Percentiles rank a stretch among this genome's conserved stretches.
These are phyloP conservation scores for Uncinocarpus reesii DNA, from an alignment of 2,329 filamentous ascomycete species.

Conservation along the genomic window DNA sequence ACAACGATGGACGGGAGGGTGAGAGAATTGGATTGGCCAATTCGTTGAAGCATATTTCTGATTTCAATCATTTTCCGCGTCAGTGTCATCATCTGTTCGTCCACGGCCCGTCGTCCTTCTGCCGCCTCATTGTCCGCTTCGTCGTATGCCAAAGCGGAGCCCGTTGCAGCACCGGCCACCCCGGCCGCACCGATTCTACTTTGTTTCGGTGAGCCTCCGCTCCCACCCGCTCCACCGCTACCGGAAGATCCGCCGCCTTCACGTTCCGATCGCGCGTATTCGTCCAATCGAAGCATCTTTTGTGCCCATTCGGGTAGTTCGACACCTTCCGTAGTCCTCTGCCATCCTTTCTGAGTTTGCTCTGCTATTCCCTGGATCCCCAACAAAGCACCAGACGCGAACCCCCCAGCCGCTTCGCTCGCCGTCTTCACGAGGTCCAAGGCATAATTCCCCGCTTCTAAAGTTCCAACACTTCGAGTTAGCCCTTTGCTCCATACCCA, in stretches of 20 bases:
- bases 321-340: constrained; percentile 67
- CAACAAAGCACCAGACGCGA: constrained; percentile 60
- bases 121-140: constrained; percentile 46
- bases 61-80: constrained; percentile 99
- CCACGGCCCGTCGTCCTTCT: constrained; percentile 59
- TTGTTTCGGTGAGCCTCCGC: constrained; percentile 45
- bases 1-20: constrained; percentile 96
- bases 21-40: constrained; percentile 81
- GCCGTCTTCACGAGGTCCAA: constrained; percentile 65
- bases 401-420: constrained; percentile 57
- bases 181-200: constrained; percentile 47
- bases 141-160: constrained; percentile 69
- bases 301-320: constrained; percentile 70
- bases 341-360: constrained; percentile 71
- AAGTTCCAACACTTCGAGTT: constrained; percentile 1
- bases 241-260: constrained; percentile 30
- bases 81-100: constrained; percentile 99
- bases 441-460: constrained; percentile 66
- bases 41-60: constrained; percentile 74
- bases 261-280: constrained; percentile 43
- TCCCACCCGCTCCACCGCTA: constrained; percentile 37
- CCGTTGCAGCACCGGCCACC: constrained; percentile 59
- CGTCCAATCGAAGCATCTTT: constrained; percentile 55
- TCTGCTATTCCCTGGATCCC: constrained; percentile 64
- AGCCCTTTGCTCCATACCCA: not conserved